Conservation (phyloP, 306 rosid genomes). For the Quercus glauca region DNA sequence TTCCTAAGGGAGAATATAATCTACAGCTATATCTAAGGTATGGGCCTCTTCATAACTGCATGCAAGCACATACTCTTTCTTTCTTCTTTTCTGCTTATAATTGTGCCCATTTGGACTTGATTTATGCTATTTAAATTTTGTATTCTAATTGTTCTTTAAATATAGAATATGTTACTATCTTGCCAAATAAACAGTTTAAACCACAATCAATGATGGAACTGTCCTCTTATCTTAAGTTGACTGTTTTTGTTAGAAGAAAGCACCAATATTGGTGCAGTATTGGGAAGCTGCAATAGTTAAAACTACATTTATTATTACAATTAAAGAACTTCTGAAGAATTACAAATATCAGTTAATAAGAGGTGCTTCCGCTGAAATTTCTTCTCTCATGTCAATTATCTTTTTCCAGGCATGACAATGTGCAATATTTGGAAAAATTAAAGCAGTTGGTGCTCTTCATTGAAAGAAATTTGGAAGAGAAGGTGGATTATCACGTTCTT, state of each 20-base stretch:
- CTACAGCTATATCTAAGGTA: constrained; percentile 82
- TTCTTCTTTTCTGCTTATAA: constrained; percentile 2
- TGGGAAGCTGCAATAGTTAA: constrained; percentile 8
- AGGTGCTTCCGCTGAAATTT: constrained; percentile 4
- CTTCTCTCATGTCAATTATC: constrained; percentile 15
- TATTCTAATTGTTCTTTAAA: not conserved
- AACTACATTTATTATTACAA: constrained; percentile 12
- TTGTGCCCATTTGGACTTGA: constrained; percentile 4
- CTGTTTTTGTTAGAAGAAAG: constrained; percentile 11
- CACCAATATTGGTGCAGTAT: constrained; percentile 12
- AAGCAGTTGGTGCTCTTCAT: constrained; percentile 87
- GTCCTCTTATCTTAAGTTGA: not conserved
- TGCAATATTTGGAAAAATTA: constrained; percentile 84
- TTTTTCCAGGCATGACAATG: constrained; percentile 83
- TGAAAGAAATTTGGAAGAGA: constrained; percentile 80
- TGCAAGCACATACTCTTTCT: constrained; percentile 1
- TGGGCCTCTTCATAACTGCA: constrained; percentile 26
- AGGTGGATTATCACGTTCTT: constrained; percentile 46
- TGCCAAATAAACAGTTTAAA: constrained; percentile 4
- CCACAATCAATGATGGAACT: constrained; percentile 3
- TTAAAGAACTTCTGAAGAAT: constrained; percentile 15
- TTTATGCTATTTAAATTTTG: not conserved
- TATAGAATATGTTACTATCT: not conserved
- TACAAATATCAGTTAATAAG: constrained; percentile 1
- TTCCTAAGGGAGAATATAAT: constrained; percentile 91